Conservation (phyloP, 2,329 filamentous ascomycete species). For the Botrytis pseudocinerea region DNA sequence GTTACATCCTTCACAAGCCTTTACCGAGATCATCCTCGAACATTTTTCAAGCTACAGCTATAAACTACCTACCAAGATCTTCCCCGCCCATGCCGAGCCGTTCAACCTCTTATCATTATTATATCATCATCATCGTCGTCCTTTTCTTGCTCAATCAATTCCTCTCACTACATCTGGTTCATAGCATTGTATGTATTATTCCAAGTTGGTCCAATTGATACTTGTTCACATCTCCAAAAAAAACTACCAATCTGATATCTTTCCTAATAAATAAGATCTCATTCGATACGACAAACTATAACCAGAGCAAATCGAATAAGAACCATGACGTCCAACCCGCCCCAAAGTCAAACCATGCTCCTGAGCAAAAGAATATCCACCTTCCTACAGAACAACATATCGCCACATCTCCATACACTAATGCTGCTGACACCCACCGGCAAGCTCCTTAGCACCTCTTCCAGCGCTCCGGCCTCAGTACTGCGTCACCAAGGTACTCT, state of each 20-base stretch:
- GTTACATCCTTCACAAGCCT: neutral
- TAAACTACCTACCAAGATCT: neutral
- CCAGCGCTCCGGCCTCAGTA: slow-evolving; percentile 54
- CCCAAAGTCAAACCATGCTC: slow-evolving; percentile 45
- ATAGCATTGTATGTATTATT: neutral
- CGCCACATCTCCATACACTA: slow-evolving; percentile 56
- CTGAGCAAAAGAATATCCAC: slow-evolving; percentile 64
- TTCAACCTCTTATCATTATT: slow-evolving; percentile 5
- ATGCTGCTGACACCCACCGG: slow-evolving; percentile 61
- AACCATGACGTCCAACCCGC: slow-evolving; percentile 27
- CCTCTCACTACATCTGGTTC: neutral
- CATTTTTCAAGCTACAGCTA: neutral
- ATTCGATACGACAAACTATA: slow-evolving; percentile 31
- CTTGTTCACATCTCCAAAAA: neutral
- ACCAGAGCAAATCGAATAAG: neutral
- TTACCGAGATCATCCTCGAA: slow-evolving; percentile 22
- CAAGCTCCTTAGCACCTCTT: slow-evolving; percentile 64
- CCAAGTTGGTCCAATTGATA: neutral
- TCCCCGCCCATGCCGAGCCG: neutral
- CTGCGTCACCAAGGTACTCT: slow-evolving; percentile 65
- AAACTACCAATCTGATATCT: neutral
- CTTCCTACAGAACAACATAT: slow-evolving; percentile 60
- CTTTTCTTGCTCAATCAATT: neutral
- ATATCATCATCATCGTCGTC: neutral
- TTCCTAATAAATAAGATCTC: neutral